Evolutionary conservation across 345 rosid species (phyloP).

Genomic region (Raphanus sativus): DNA sequence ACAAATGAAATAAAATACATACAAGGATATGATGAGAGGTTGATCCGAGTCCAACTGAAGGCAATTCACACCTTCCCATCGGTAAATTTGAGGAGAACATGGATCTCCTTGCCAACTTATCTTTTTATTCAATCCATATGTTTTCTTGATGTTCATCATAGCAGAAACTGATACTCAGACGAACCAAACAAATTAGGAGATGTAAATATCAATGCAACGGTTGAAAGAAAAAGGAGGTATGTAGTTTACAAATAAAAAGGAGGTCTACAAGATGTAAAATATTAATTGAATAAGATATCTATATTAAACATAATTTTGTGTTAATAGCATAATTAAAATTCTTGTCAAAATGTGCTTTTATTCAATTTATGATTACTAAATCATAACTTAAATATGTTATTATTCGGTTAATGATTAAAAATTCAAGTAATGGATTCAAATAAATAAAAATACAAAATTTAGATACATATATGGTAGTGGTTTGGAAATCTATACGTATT

Average conservation of each 20-base stretch:
- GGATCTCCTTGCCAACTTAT: slow-evolving; percentile 64
- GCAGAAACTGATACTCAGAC: slow-evolving; percentile 41
- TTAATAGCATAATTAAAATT: background rate
- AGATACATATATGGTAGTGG: background rate
- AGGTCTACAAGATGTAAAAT: background rate
- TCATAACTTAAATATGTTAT: background rate
- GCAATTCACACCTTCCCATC: slow-evolving; percentile 52
- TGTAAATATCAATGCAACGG: background rate
- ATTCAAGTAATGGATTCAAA: background rate
- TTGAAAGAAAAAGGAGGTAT: background rate
- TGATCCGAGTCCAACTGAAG: slow-evolving; percentile 18
- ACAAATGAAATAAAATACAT: slow-evolving; percentile 18
- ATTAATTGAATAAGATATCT: background rate
- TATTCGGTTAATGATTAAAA: background rate
- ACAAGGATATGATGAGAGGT: slow-evolving; percentile 51
- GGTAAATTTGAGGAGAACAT: slow-evolving; percentile 37
- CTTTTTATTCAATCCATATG: slow-evolving; percentile 38
- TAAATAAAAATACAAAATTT: background rate
- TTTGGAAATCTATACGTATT: background rate
- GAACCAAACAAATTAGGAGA: background rate
- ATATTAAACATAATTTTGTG: background rate
- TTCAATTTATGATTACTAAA: background rate
- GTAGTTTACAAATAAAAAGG: background rate
- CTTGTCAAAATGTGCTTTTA: background rate
- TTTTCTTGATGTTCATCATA: slow-evolving; percentile 45